Base-by-base conservation (phyloP, 352 stramenopile species). In the Thalassiosira ordinaria region DNA sequence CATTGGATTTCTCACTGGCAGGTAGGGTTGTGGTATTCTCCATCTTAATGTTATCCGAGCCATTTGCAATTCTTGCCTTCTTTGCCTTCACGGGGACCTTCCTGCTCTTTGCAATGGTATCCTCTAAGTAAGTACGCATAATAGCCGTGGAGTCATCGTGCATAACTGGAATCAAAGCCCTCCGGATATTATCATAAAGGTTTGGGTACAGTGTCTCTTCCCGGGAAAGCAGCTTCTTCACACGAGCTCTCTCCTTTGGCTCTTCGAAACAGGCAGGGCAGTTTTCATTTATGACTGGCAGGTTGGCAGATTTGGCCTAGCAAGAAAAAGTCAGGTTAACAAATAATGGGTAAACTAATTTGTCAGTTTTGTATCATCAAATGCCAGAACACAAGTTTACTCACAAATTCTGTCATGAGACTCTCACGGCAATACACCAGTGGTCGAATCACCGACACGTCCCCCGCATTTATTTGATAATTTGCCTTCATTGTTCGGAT, bases 211-310 rank as follows among this genome's bases (percentile, higher is more conserved):
- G 78, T 67, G 91, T 97, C 76, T 99, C 97, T 87, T 99, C 96
- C 57, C 96, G 90, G 7, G 94, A 95, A 14, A 99, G 91, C 73
- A 99, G 93, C 81, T 98, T 98, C 86, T 99, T 99, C n/a, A 99
- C 91, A 44, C 97, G 92, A 57, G 97, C 95, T 60, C 97, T 91
- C 84, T 99, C 97, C 82, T 97, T 98, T 13, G 97, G 96, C 86
- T 98, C 95, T 84, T 99, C 97, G 74, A 99, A 99, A 89, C 97
- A 99, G 9, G 97, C 97, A 11, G 97, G 97, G 74, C 97, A 99
- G 87, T 99, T 99, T 83, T 99, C 97, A 82, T 99, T 99, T 68
- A 99, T 99, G 26, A 99, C 92, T 5, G 97, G 97, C 18, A 99
- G 86, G 14, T 96, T 93, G 46, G 94, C 95, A 62, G 93, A 90